Evolutionary conservation across 352 stramenopile species (phyloP), one percentile per base, ranked within the genome.

Genomic region (Phytopythium kandeliae): DNA sequence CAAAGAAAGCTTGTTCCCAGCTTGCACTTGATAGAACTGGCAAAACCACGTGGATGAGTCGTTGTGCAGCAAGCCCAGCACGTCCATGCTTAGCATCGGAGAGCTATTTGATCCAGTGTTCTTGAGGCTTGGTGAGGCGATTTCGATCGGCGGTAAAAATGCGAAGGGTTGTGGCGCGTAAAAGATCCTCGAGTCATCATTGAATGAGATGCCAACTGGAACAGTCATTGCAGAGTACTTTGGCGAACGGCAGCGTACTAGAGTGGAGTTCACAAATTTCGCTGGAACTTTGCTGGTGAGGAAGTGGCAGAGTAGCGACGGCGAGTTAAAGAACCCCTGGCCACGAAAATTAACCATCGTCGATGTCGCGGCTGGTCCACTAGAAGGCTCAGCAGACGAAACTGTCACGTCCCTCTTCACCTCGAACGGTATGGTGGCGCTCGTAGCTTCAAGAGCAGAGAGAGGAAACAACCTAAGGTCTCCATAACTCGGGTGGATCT

Each of bases 211-310:
- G 19, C 51, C 36, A 24, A 81, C 25, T 15, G 62, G 52, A n/a
- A 72, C 37, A 25, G 48, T 56, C 22, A 58, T 60, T 16, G 63
- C 41, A 7, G 30, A 42, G 51, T 61, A 62, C n/a, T 56, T 46
- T 11, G 73, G 67, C 1, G 65, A 64, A 26, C 52, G 62, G 35
- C 70, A 84, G 10, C 47, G 67, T 24, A 79, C 47, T 30, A 78
- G 51, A 3, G 65, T 72, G 6, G 55, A 25, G 19, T 81, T 79
- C 12, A 81, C 58, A 50, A 65, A 73, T 13, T 37, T 62, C 15
- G 47, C 58, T 17, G 17, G 21, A 21, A 30, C 31, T 3, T 22
- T 24, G 30, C 50, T 44, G 16, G 31, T 47, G 13, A 59, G 51
- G 42, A 83, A 62, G 17, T 54, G 43, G 41, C 70, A 82, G 3